Conservation (phyloP, 257 asterid species). For the Linderniella brevidens region DNA sequence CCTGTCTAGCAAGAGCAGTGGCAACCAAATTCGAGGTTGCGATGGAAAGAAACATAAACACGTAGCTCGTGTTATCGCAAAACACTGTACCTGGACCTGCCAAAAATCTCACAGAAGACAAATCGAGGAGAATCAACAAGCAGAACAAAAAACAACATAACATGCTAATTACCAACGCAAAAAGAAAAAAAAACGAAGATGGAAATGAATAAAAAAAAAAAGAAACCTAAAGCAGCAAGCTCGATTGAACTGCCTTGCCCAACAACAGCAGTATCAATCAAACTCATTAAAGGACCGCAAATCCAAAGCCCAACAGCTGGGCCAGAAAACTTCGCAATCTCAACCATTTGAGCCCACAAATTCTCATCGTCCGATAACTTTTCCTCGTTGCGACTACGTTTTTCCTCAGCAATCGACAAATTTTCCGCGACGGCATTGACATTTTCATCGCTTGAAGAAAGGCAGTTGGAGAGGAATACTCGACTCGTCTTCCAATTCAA, state of each 20-base stretch:
- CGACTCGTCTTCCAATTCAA: conserved; percentile 8
- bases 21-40: conserved; percentile 97
- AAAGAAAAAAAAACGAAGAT: not conserved
- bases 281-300: conserved; percentile 91
- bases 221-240: conserved; percentile 83
- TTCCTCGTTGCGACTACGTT: conserved; percentile 12
- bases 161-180: not conserved
- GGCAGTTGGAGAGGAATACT: conserved; percentile 19
- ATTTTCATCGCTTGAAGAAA: conserved; percentile 28
- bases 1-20: conserved; percentile 74
- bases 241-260: conserved; percentile 90
- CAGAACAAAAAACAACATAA: not conserved
- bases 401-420: conserved; percentile 17
- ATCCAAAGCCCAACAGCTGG: conserved; percentile 93
- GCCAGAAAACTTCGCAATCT: conserved; percentile 86
- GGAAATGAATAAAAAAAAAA: not conserved
- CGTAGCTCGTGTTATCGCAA: conserved; percentile 67
- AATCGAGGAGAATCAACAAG: conserved; percentile 1
- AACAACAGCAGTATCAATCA: conserved; percentile 83
- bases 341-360: conserved; percentile 57
- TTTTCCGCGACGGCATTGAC: conserved; percentile 13
- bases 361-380: conserved; percentile 43
- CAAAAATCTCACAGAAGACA: conserved; percentile 6
- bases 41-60: conserved; percentile 88
- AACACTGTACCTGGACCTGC: conserved; percentile 94